Evolutionary conservation across 495 filamentous ascomycete species (phyloP).

Genomic region (Tuber calosporum): DNA sequence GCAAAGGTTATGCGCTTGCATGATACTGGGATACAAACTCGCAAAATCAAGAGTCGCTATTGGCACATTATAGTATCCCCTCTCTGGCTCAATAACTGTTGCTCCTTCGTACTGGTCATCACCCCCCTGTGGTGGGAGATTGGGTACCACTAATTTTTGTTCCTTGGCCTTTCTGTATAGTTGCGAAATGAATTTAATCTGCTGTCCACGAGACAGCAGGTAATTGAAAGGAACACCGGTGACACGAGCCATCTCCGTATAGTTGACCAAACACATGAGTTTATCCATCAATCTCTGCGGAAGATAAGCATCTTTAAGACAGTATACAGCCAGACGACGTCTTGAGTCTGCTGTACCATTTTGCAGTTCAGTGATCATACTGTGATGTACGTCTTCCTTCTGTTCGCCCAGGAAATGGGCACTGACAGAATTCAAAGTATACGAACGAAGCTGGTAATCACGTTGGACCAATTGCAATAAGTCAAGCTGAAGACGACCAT

Average conservation of each 20-base stretch:
- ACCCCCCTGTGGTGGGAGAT: slow-evolving; percentile 54
- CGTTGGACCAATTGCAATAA: slow-evolving; percentile 86
- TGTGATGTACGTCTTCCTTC: slow-evolving; percentile 98
- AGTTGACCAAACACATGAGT: slow-evolving; percentile 92
- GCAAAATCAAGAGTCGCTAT: slow-evolving; percentile 98
- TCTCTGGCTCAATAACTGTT: slow-evolving; percentile 90
- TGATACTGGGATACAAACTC: slow-evolving; percentile 96
- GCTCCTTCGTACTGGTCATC: slow-evolving; percentile 95
- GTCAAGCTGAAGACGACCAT: slow-evolving; percentile 88
- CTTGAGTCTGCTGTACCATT: slow-evolving; percentile 90
- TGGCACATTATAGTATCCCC: slow-evolving; percentile 87
- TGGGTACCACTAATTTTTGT: slow-evolving; percentile 87
- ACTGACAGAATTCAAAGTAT: slow-evolving; percentile 94
- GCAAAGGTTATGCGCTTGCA: slow-evolving; percentile 96
- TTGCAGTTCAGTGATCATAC: slow-evolving; percentile 97
- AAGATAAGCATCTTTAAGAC: slow-evolving; percentile 94
- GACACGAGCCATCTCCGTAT: slow-evolving; percentile 99
- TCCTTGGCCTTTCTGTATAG: slow-evolving; percentile 91
- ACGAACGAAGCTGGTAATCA: slow-evolving; percentile 90
- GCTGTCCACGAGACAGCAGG: slow-evolving; percentile 83
- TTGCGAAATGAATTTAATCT: slow-evolving; percentile 96
- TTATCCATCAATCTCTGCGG: slow-evolving; percentile 96
- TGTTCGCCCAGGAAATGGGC: slow-evolving; percentile 96
- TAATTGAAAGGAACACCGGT: slow-evolving; percentile 97
- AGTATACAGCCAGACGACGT: slow-evolving; percentile 87